Evolutionary conservation across 495 filamentous ascomycete genomes (phyloP), one percentile per base, ranked within the genome.

Genomic region (Trichocladium uniseriatum): DNA sequence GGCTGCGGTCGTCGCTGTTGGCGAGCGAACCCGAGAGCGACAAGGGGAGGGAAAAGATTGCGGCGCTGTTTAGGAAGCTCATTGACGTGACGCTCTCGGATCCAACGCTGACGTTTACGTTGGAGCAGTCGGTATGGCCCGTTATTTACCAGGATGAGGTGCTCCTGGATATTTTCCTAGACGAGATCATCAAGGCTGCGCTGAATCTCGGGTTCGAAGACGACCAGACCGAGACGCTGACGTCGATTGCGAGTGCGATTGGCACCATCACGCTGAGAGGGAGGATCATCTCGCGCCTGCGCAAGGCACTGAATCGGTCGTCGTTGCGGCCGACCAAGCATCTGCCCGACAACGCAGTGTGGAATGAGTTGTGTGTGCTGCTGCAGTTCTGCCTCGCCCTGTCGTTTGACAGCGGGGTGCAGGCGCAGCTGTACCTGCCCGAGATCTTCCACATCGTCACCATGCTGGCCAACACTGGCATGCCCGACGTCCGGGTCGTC

Each of bases 401-500:
- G 37, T 82, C 80, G 24, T 84, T 84, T 49, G 78, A 82, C 62
- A 79, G 75, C 54, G 71, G 76, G 18, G 73, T 79, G 19, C 80
- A 82, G 53, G 72, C 79, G 11, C 79, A 82, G 59, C 65, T 81
- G 31, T 82, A 77, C 45, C 65, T 84, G 11, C 79, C 80, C 5
- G 80, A 84, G 59, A 69, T 83, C 42, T 82, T 82, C 61, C 80
- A 84, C 64, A 65, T 81, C 41, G 77, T 82, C 48, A 82, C 79
- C 1, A 81, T 84, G 76, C 70, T 81, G 11, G 76, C 79, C 22
- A 82, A 81, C 53, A 79, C 75, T 18, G 80, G 80, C 31, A 60
- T 70, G 15, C 57, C 70, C n/a, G 71, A 74, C 13, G 67, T 81
- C 10, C 66, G 79, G 40, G 60, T 75, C 9, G 63, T 72, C 6